These are phyloP conservation scores for Arachnopeziza araneosa DNA, from an alignment of 2,329 filamentous ascomycete species.

Conservation along the genomic window DNA sequence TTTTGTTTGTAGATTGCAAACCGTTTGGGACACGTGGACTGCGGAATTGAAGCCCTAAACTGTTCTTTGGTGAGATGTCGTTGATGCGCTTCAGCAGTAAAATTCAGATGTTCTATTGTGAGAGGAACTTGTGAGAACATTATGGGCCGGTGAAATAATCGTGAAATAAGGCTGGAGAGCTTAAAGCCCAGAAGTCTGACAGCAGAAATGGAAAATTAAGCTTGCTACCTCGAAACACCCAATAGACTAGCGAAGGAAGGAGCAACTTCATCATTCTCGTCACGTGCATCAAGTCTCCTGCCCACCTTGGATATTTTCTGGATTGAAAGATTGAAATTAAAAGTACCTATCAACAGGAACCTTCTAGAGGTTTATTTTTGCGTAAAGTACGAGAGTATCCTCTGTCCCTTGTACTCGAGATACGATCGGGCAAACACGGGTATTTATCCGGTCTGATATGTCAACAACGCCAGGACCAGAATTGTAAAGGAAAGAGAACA, in stretches of 20 bases:
- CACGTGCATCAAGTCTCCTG: constrained; percentile 1
- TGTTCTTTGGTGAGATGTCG: not conserved
- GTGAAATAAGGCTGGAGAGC: not conserved
- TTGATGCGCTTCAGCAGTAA: not conserved
- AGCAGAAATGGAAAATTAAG: not conserved
- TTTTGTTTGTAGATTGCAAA: not conserved
- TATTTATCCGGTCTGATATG: constrained; percentile 1
- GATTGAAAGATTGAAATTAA: constrained; percentile 9
- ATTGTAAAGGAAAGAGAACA: constrained; percentile 9
- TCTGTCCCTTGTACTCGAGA: not conserved
- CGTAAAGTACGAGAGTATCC: constrained; percentile 3
- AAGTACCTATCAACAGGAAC: constrained; percentile 12
- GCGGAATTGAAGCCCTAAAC: not conserved
- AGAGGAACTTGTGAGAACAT: not conserved
- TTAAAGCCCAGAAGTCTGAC: not conserved
- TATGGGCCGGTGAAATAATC: not conserved
- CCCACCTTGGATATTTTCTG: not conserved
- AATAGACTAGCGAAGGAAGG: not conserved
- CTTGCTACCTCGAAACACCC: not conserved
- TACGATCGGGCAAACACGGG: not conserved
- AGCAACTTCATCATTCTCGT: not conserved
- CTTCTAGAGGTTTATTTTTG: not conserved
- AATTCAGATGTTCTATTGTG: not conserved
- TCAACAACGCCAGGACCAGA: constrained; percentile 16
- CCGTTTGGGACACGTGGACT: not conserved